Evolutionary conservation across 768 basidiomycete genomes (phyloP).

Genomic region (Serendipita sp.): DNA sequence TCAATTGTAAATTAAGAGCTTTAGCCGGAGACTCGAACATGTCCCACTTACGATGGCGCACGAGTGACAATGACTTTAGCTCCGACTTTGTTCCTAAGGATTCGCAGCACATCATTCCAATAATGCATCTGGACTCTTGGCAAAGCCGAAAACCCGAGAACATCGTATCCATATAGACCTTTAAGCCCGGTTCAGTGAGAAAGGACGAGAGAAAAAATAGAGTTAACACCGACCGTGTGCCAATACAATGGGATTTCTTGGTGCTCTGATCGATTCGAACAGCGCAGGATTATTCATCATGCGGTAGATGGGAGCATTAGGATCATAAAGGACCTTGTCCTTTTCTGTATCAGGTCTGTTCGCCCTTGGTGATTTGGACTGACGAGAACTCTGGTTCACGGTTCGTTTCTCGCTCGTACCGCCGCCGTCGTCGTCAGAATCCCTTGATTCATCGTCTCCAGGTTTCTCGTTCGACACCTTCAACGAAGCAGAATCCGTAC

Average conservation of each 20-base stretch:
- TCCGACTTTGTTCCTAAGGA: constrained; percentile 65
- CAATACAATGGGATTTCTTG: constrained; percentile 84
- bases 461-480: neutral
- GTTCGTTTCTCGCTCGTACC: neutral
- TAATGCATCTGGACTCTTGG: constrained; percentile 81
- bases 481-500: neutral
- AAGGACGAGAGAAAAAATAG: neutral
- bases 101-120: constrained; percentile 76
- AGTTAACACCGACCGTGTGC: constrained; percentile 56
- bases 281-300: constrained; percentile 65
- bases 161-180: constrained; percentile 94
- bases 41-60: constrained; percentile 63
- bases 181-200: constrained; percentile 6
- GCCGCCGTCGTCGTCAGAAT: neutral
- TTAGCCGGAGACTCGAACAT: neutral
- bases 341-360: neutral
- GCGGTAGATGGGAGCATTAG: constrained; percentile 17
- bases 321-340: neutral
- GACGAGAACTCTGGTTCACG: neutral
- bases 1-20: neutral
- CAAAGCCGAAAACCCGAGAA: constrained; percentile 66
- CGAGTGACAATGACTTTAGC: constrained; percentile 93
- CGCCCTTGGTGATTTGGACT: neutral
- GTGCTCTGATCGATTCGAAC: constrained; percentile 59
- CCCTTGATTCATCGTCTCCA: neutral